Conservation (phyloP, 2,329 filamentous ascomycete species). For the Trichoderma sp. region DNA sequence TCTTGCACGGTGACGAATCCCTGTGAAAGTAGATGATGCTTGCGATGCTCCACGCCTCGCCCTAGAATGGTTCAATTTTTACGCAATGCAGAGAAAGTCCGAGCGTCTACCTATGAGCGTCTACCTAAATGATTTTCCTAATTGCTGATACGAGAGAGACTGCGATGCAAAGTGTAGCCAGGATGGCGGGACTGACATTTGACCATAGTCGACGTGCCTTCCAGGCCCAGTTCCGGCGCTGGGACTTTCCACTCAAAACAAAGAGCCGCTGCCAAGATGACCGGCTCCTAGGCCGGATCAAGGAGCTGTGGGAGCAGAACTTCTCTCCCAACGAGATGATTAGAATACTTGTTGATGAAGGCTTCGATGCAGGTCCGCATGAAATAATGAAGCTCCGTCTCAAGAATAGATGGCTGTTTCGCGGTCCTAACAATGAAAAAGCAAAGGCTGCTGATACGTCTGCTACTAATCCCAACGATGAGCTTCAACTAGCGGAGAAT, state of each 20-base stretch:
- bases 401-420: conserved; percentile 68
- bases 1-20: not conserved
- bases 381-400: conserved; percentile 70
- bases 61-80: not conserved
- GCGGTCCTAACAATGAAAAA: conserved; percentile 62
- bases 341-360: conserved; percentile 65
- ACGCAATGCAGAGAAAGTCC: not conserved
- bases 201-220: conserved; percentile 69
- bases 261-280: conserved; percentile 71
- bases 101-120: not conserved
- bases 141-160: not conserved
- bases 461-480: not conserved
- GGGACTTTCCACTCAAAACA: conserved; percentile 77
- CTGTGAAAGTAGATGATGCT: not conserved
- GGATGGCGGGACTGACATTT: conserved; percentile 27
- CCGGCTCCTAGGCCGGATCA: conserved; percentile 66
- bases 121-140: not conserved
- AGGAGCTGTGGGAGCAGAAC: conserved; percentile 78
- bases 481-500: conserved; percentile 26
- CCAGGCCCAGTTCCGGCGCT: conserved; percentile 74
- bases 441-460: conserved; percentile 31
- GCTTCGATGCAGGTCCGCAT: conserved; percentile 70
- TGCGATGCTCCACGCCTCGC: not conserved
- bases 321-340: conserved; percentile 73
- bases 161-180: not conserved